Conservation (phyloP, 768 basidiomycete species). For the Dictyophora rubrovolvata region DNA sequence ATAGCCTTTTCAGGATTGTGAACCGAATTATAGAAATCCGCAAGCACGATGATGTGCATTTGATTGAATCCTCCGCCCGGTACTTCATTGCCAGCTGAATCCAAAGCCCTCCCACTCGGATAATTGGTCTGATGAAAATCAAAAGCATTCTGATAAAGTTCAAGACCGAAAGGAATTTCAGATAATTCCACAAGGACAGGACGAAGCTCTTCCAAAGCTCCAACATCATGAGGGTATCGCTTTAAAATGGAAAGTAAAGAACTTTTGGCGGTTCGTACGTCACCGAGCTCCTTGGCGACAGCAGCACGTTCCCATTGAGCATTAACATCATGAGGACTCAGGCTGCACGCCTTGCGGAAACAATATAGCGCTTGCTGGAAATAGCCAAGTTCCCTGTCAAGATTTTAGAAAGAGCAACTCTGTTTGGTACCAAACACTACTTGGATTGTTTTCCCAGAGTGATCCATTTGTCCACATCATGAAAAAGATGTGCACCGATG, state of each 20-base stretch:
- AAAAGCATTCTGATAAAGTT: slow-evolving; percentile 66
- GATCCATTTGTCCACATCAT: slow-evolving; percentile 84
- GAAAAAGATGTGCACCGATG: slow-evolving; percentile 81
- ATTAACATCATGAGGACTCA: slow-evolving; percentile 74
- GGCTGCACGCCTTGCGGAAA: slow-evolving; percentile 67
- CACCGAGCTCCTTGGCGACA: slow-evolving; percentile 66
- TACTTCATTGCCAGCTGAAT: slow-evolving; percentile 16
- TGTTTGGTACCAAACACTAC: slow-evolving; percentile 28
- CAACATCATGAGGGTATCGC: slow-evolving; percentile 68
- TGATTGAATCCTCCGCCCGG: slow-evolving; percentile 36
- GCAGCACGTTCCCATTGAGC: slow-evolving; percentile 85
- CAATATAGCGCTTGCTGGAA: slow-evolving; percentile 89
- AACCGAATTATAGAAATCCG: slow-evolving; percentile 71
- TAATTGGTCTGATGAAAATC: slow-evolving; percentile 48
- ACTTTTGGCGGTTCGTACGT: slow-evolving; percentile 49
- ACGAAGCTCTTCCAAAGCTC: slow-evolving; percentile 68
- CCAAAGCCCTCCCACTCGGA: slow-evolving; percentile 34
- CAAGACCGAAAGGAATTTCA: slow-evolving; percentile 53
- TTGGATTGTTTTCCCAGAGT: slow-evolving; percentile 64
- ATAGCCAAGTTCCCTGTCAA: slow-evolving; percentile 52
- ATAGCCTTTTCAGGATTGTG: slow-evolving; percentile 61
- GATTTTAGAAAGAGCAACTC: background rate
- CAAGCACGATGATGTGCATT: slow-evolving; percentile 71
- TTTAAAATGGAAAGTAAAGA: slow-evolving; percentile 65
- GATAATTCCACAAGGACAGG: slow-evolving; percentile 65